Evolutionary conservation across 2,329 filamentous ascomycete genomes (phyloP).

Genomic region (Beauveria medogensis): DNA sequence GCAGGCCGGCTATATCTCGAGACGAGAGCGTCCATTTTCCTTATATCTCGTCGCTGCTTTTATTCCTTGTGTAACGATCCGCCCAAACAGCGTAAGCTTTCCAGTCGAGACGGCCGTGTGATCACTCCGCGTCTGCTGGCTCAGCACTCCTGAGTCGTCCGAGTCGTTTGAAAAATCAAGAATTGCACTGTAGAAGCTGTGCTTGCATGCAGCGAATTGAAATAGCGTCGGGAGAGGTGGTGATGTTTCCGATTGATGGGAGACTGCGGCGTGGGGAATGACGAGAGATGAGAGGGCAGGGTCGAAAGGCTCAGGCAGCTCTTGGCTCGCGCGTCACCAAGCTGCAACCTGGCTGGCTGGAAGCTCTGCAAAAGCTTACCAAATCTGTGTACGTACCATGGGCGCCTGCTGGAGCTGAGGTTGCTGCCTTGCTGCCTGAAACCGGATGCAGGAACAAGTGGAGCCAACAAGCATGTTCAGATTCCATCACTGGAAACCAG

Average conservation of each 20-base stretch:
- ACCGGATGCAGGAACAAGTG: background rate
- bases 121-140: background rate
- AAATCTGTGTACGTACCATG: conserved; percentile 12
- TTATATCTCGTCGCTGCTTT: background rate
- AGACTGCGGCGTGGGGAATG: conserved; percentile 16
- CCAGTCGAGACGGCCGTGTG: too few relatives aligned
- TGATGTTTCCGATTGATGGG: conserved; percentile 8
- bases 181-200: background rate
- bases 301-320: conserved; percentile 34
- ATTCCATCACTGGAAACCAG: too few relatives aligned
- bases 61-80: background rate
- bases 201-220: background rate
- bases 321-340: conserved; percentile 34
- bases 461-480: background rate
- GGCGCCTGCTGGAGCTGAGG: background rate
- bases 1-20: conserved; percentile 80
- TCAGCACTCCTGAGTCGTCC: background rate
- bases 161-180: background rate
- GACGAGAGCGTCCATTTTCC: conserved; percentile 81
- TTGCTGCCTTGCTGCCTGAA: conserved; percentile 19
- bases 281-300: conserved; percentile 10
- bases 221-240: background rate
- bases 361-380: conserved; percentile 10
- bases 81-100: background rate
- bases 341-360: conserved; percentile 10